phyloP scores from a whole-genome alignment of 345 rosid genomes.

The Eucalyptus erythrocorys region DNA sequence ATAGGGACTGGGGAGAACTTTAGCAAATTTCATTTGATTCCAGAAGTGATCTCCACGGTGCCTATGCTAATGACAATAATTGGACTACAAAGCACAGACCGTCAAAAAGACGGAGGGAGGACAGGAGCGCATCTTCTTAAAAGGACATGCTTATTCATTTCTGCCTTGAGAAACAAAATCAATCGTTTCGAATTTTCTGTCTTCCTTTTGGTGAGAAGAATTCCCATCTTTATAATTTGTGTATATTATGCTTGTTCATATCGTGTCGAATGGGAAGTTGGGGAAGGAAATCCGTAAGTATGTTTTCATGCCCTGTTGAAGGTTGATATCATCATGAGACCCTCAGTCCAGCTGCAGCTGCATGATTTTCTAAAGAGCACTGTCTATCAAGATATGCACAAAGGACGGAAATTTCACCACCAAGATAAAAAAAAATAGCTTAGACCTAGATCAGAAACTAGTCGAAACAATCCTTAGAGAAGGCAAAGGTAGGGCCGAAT shows the following conservation, averaged over 20 bases:
- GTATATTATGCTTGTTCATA: neutral
- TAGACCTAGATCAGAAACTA: neutral
- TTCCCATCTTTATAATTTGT: neutral
- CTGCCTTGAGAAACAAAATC: neutral
- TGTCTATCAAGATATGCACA: neutral
- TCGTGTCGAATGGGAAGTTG: neutral
- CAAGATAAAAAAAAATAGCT: neutral
- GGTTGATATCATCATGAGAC: neutral
- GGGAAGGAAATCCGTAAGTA: neutral
- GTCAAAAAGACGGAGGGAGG: neutral
- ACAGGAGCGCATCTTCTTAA: neutral
- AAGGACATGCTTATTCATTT: neutral
- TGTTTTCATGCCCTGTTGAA: neutral
- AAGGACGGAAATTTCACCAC: neutral
- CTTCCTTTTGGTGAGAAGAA: neutral
- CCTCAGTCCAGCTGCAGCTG: neutral
- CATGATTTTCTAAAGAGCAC: neutral
- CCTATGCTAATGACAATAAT: neutral
- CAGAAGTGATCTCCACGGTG: neutral
- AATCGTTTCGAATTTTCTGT: neutral
- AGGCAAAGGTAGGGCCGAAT: no score
- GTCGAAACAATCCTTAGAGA: neutral
- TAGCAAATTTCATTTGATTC: no score
- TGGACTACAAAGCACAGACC: neutral
- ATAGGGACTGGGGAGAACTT: no score